Conservation (phyloP, 2,329 filamentous ascomycete genomes). For the Microdochium nivale region DNA sequence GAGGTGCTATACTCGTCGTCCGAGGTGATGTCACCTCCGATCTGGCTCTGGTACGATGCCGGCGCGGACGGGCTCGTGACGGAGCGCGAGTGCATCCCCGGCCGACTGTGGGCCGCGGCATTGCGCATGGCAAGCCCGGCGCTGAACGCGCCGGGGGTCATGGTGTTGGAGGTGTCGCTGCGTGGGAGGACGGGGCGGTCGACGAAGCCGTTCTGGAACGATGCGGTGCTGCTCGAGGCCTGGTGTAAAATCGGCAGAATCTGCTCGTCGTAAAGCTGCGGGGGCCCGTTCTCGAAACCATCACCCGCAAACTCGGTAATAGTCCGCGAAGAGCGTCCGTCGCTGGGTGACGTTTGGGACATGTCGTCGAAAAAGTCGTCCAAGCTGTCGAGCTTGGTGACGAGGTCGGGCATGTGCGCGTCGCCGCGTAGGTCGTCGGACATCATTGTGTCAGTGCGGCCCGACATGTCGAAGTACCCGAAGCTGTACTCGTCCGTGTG, state of each 20-base stretch:
- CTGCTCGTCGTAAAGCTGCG: conserved; percentile 85
- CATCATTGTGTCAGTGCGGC: conserved; percentile 85
- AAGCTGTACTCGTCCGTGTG: conserved; percentile 81
- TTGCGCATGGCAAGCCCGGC: conserved; percentile 25
- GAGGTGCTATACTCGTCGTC: conserved; percentile 65
- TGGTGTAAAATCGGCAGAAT: conserved; percentile 85
- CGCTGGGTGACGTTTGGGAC: conserved; percentile 49
- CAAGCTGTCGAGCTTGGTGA: conserved; percentile 68
- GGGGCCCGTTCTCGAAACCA: conserved; percentile 63
- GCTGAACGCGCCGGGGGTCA: conserved; percentile 54
- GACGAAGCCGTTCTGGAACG: conserved; percentile 82
- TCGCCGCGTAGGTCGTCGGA: conserved; percentile 73
- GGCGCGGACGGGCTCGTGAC: conserved; percentile 70
- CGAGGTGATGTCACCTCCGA: conserved; percentile 52
- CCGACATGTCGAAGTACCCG: conserved; percentile 63
- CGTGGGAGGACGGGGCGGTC: conserved; percentile 60
- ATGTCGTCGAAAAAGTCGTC: conserved; percentile 77
- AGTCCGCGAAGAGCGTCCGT: conserved; percentile 52
- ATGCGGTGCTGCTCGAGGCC: conserved; percentile 67
- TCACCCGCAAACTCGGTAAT: conserved; percentile 58
- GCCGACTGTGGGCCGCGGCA: conserved; percentile 36
- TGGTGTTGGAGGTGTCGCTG: conserved; percentile 50
- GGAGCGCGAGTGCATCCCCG: conserved; percentile 69
- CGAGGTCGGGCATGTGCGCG: conserved; percentile 71
- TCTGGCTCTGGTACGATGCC: conserved; percentile 42